Percentiles rank a stretch among this genome's conserved stretches.
Evolutionary conservation across 768 basidiomycete genomes (phyloP).

Genomic region (Trametes cinnabarina): DNA sequence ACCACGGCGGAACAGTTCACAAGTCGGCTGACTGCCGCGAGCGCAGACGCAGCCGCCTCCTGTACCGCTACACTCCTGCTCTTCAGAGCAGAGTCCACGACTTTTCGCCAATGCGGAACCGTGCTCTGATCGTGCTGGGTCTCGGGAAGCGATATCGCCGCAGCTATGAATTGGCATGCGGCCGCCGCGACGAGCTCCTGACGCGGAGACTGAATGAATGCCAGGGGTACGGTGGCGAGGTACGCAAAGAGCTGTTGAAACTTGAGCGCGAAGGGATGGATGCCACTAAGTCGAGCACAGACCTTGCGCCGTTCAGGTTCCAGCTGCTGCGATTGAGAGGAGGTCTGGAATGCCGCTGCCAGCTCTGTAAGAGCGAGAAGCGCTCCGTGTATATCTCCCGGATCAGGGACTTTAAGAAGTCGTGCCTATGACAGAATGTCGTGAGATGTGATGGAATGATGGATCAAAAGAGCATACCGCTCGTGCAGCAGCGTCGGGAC

Average conservation of each 20-base stretch:
- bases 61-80: slow-evolving; percentile 65
- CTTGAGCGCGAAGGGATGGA: background rate
- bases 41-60: slow-evolving; percentile 69
- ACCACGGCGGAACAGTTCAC: slow-evolving; percentile 63
- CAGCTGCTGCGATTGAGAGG: background rate
- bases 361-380: slow-evolving; percentile 75
- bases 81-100: slow-evolving; percentile 72
- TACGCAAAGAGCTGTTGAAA: slow-evolving; percentile 60
- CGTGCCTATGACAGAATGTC: slow-evolving; percentile 39
- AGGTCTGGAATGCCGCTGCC: slow-evolving; percentile 52
- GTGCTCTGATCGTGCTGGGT: slow-evolving; percentile 35
- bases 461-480: slow-evolving; percentile 49
- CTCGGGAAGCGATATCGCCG: slow-evolving; percentile 58
- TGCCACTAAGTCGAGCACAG: background rate
- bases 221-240: slow-evolving; percentile 54
- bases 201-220: slow-evolving; percentile 58
- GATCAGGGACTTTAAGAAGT: slow-evolving; percentile 63
- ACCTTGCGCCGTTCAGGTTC: slow-evolving; percentile 33
- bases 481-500: slow-evolving; percentile 45
- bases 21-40: slow-evolving; percentile 67
- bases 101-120: slow-evolving; percentile 60
- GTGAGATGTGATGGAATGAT: background rate
- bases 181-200: slow-evolving; percentile 73
- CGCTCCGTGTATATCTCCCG: slow-evolving; percentile 75
- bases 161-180: slow-evolving; percentile 68